Evolutionary conservation across 495 filamentous ascomycete species (phyloP).

Genomic region (Penicillium salamii): DNA sequence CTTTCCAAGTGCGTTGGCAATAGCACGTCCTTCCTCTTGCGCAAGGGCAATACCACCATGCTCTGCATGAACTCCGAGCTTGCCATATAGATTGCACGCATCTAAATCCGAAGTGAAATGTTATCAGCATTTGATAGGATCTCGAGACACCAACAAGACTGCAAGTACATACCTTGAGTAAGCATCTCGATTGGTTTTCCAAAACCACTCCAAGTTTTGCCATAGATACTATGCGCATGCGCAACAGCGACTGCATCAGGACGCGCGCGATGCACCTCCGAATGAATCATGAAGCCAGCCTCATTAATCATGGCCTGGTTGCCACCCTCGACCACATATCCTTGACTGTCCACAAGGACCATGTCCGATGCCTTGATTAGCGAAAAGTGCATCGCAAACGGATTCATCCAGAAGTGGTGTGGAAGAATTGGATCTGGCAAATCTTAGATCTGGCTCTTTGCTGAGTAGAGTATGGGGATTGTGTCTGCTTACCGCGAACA

Average conservation of each 20-base stretch:
- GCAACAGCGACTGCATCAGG: slow-evolving; percentile 37
- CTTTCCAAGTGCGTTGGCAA: slow-evolving; percentile 43
- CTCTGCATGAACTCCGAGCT: slow-evolving; percentile 39
- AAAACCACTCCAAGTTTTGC: slow-evolving; percentile 28
- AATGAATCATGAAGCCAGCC: slow-evolving; percentile 60
- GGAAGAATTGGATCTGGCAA: too few relatives aligned
- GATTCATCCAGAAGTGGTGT: too few relatives aligned
- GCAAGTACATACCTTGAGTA: slow-evolving; percentile 31
- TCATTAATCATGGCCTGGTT: slow-evolving; percentile 48
- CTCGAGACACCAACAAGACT: too few relatives aligned
- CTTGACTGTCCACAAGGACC: too few relatives aligned
- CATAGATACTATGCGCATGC: slow-evolving; percentile 35
- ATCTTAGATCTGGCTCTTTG: too few relatives aligned
- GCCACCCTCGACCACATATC: too few relatives aligned
- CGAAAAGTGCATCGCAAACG: too few relatives aligned
- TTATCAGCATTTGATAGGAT: neutral
- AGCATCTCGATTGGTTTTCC: slow-evolving; percentile 37
- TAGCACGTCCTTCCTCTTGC: slow-evolving; percentile 44
- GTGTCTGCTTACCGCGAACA: slow-evolving; percentile 28
- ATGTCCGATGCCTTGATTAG: too few relatives aligned
- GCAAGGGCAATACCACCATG: slow-evolving; percentile 51
- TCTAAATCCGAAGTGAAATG: slow-evolving; percentile 6
- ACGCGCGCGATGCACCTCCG: slow-evolving; percentile 31
- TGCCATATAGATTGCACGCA: slow-evolving; percentile 49
- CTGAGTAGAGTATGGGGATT: too few relatives aligned